Evolutionary conservation across 305 asterid genomes (phyloP).

Genomic region (Andrographis paniculata): DNA sequence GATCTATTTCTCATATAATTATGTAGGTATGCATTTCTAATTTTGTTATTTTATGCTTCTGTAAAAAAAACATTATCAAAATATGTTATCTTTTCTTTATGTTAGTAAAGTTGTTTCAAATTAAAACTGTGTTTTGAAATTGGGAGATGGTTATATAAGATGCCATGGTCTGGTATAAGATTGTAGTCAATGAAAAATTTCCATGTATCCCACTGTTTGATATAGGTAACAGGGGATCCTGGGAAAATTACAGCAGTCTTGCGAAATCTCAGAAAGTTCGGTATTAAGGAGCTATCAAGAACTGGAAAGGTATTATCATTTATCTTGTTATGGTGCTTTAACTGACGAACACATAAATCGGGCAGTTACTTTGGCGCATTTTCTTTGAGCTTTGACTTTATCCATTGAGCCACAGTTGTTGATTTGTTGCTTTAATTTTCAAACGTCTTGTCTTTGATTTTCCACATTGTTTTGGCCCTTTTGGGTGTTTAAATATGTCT

Average conservation of each 20-base stretch:
- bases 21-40: too few species aligned
- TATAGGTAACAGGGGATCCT: slow-evolving; percentile 94
- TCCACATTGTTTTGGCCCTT: slow-evolving; percentile 5
- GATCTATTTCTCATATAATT: too few species aligned
- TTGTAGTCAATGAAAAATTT: slow-evolving; percentile 11
- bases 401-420: slow-evolving; percentile 1
- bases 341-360: slow-evolving; percentile 6
- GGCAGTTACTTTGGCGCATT: slow-evolving; percentile 4
- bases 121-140: slow-evolving; percentile 1
- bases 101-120: too few species aligned
- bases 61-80: too few species aligned
- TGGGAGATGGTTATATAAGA: slow-evolving; percentile 6
- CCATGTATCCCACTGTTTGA: slow-evolving; percentile 3
- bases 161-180: slow-evolving; percentile 7
- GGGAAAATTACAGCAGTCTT: slow-evolving; percentile 79
- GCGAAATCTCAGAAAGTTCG: slow-evolving; percentile 72
- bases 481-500: too few species aligned
- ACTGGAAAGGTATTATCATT: slow-evolving; percentile 64
- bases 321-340: slow-evolving; percentile 11
- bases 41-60: too few species aligned
- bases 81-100: too few species aligned
- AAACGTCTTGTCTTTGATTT: neutral
- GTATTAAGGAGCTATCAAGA: slow-evolving; percentile 74
- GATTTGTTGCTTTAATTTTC: slow-evolving; percentile 9
- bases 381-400: slow-evolving; percentile 10